Base-by-base conservation (phyloP, 192 early-diverging fungal species). In the Mortierella hygrophila region DNA sequence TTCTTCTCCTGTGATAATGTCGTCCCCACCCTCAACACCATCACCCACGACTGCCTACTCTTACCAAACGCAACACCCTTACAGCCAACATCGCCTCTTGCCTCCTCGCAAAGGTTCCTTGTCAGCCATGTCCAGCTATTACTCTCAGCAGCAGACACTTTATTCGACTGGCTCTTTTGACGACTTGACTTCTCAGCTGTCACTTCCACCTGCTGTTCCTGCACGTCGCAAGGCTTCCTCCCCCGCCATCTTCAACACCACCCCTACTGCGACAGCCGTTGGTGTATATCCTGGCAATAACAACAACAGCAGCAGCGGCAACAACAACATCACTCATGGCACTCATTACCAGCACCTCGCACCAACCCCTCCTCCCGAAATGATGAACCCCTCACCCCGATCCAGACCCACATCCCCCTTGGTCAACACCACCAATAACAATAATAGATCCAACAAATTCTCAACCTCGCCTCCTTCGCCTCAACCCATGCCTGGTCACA, bases 191-290 rank as follows among this genome's bases (percentile, higher is more conserved):
- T 70, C 40, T 37, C 21, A 20, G 9, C 4, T 75, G 46, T 46
- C 32, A 0, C 38, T n/a, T 18, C 79, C 79, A 55, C 80, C 80
- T 15, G 47, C 47, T 9, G 23, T 82, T 10, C 80, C 80, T 6
- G 74, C 80, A 10, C 80, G 80, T 69, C 80, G 74, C 74, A 82
- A 82, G n/a, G 47, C 69, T 20, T 76, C 74, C 40, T 76, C 80
- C 10, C 80, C 80, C 32, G n/a, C 80, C 13, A 75, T 81, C 35
- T 54, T 72, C 18, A 63, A 60, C 9, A 60, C 55, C n/a, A 65
- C 29, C 13, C 29, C 60, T 10, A 35, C 26, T 32, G n/a, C 29
- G 10, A 65, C n/a, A 5, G 38, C 38, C 60, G 29, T 26, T 6
- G 11, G 26, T 29, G 26, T 23, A 3, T 29, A 65, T 29, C 11